Percentiles rank a stretch among this genome's conserved stretches.
Conservation (phyloP, 2,329 filamentous ascomycete species). For the Neofusicoccum laricinum region DNA sequence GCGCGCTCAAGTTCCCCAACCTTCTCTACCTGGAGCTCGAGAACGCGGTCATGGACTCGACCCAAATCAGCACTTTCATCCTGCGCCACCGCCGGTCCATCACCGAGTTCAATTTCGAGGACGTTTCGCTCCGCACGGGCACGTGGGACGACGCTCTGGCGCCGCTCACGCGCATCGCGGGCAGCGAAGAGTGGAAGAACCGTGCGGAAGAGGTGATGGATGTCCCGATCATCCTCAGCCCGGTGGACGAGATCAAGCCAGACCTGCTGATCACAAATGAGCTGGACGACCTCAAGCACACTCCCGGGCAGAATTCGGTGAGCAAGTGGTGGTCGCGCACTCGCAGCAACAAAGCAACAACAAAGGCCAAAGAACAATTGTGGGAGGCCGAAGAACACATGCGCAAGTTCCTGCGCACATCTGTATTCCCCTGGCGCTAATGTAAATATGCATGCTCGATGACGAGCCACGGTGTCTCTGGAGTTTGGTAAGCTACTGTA, state of each 20-base stretch:
- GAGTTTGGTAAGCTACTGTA: conserved; percentile 9
- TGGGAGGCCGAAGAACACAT: conserved; percentile 36
- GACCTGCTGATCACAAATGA: conserved; percentile 31
- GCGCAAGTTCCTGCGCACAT: conserved; percentile 31
- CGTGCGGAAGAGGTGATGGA: conserved; percentile 32
- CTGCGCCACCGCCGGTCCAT: conserved; percentile 64
- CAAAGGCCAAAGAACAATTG: conserved; percentile 32
- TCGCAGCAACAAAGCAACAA: conserved; percentile 20
- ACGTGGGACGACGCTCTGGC: conserved; percentile 82
- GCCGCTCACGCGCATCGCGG: conserved; percentile 55
- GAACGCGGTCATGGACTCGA: conserved; percentile 69
- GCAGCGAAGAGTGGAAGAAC: conserved; percentile 39
- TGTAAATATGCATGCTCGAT: conserved; percentile 14
- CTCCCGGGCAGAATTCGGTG: conserved; percentile 23
- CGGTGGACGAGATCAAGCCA: conserved; percentile 30
- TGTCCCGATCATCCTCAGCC: conserved; percentile 37
- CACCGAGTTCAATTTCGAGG: conserved; percentile 76
- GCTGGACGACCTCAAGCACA: conserved; percentile 27
- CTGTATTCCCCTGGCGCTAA: conserved; percentile 32
- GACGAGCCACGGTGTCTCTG: conserved; percentile 9
- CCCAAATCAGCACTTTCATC: conserved; percentile 69
- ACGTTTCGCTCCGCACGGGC: conserved; percentile 67
- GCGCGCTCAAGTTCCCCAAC: conserved; percentile 59
- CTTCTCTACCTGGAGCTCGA: conserved; percentile 68
- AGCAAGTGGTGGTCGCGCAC: conserved; percentile 30